Base-by-base conservation (phyloP, 2,329 filamentous ascomycete species). In the Diaporthe eres region DNA sequence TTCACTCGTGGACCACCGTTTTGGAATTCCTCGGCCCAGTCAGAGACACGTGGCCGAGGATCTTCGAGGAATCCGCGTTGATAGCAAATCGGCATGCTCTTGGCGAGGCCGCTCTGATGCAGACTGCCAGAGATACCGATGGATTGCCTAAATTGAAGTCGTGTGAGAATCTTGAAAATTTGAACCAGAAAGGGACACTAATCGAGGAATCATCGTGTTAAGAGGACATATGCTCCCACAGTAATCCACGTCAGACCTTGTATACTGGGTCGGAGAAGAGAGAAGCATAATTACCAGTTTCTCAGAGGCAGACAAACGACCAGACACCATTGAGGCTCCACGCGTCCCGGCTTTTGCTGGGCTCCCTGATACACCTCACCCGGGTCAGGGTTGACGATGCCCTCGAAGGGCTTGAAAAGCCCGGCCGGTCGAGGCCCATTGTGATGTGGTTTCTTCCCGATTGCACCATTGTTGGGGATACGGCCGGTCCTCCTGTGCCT, bases 81-180 rank as follows among this genome's bases (percentile, higher is more conserved):
- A 15, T 73, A 73, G 19, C 71, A 73, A 8, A 8, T 13, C 22
- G 71, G 71, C 5, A 67, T 73, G 7, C n/a, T 73, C 10, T n/a
- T 34, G 25, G 37, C 15, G 22, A 55, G 17, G 15, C 19, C 10
- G 15, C 34, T 55, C 13, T 25, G 12, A 22, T 49, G 4, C 2
- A 44, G 25, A 17, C 10, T 5, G 2, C 34, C 51, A 10, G 37
- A 31, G 25, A 44, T 34, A 15, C 51, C n/a, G 19, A 39, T 31
- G 25, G 17, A 22, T 19, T 28, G 8, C 71, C 34, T 39, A 44
- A 2, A 7, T 19, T 19, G 28, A 28, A 12, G 2, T 17, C 12
- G 15, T 42, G 58, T 51, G 5, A 63, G 34, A 25, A 25, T 8
- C 0, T 37, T 28, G 15, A 25, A n/a, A 3, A n/a, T 47, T 19